These are phyloP conservation scores for Xerophyta viscosa DNA, from an alignment of 106 monocot species.

Conservation along the genomic window DNA sequence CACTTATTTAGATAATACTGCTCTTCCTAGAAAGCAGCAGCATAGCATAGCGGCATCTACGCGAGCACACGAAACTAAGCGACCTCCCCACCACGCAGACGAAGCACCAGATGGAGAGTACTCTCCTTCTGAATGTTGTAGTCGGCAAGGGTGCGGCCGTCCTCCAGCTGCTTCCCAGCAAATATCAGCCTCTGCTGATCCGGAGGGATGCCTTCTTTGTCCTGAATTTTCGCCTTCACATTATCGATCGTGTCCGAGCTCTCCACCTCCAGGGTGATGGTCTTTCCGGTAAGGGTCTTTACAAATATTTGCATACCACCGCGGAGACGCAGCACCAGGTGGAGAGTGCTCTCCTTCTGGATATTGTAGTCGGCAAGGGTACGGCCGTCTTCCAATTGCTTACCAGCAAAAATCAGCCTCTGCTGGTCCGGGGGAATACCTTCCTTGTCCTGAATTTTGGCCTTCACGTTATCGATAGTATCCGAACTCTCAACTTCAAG, in stretches of 20 bases:
- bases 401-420: neutral
- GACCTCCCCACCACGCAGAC: conserved; percentile 1
- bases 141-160: neutral
- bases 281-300: neutral
- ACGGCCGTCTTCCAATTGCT: neutral
- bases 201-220: neutral
- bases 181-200: neutral
- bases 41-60: no score
- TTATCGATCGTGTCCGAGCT: neutral
- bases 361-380: neutral
- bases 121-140: neutral
- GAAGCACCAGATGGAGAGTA: neutral
- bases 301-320: neutral
- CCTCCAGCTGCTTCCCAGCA: neutral
- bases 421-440: neutral
- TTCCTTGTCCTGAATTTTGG: neutral
- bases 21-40: no score
- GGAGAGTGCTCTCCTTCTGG: neutral
- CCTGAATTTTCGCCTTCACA: neutral
- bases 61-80: no score
- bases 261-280: neutral
- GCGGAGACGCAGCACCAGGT: neutral
- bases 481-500: neutral
- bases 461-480: neutral
- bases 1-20: no score